Conservation (phyloP, 768 basidiomycete species). For the Stropharia rugosoannulata region DNA sequence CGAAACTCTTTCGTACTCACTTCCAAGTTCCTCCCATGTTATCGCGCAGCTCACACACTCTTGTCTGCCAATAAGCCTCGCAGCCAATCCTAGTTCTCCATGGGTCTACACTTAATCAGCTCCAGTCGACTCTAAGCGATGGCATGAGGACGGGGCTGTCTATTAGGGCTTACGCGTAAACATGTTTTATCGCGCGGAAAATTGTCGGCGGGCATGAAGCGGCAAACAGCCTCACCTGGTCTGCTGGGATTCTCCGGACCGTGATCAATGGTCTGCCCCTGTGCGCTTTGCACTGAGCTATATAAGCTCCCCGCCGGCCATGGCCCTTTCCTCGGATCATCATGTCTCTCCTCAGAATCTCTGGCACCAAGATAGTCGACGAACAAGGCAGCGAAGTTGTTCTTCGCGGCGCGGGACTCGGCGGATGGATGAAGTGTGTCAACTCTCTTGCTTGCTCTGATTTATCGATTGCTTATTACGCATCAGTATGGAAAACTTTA, state of each 20-base stretch:
- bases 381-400: slow-evolving; percentile 55
- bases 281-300: not conserved
- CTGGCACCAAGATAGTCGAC: slow-evolving; percentile 61
- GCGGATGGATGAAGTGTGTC: slow-evolving; percentile 85
- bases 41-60: too few relatives aligned
- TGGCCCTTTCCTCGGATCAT: slow-evolving; percentile 10
- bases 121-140: not conserved
- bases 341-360: slow-evolving; percentile 57
- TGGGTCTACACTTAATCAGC: not conserved
- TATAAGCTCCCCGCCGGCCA: not conserved
- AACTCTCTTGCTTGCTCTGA: slow-evolving; percentile 9
- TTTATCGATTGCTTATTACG: slow-evolving; percentile 3
- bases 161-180: not conserved
- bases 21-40: too few relatives aligned
- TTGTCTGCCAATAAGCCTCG: too few relatives aligned
- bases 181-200: slow-evolving; percentile 2
- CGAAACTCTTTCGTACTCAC: too few relatives aligned
- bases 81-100: not conserved
- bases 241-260: slow-evolving; percentile 5
- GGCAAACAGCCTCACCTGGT: not conserved
- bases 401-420: slow-evolving; percentile 73
- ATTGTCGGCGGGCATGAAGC: slow-evolving; percentile 5
- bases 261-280: not conserved
- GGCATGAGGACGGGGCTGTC: not conserved
- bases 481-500: slow-evolving; percentile 77